Evolutionary conservation across 768 basidiomycete genomes (phyloP), one percentile per base, ranked within the genome.

Genomic region (Podaxis sp.): DNA sequence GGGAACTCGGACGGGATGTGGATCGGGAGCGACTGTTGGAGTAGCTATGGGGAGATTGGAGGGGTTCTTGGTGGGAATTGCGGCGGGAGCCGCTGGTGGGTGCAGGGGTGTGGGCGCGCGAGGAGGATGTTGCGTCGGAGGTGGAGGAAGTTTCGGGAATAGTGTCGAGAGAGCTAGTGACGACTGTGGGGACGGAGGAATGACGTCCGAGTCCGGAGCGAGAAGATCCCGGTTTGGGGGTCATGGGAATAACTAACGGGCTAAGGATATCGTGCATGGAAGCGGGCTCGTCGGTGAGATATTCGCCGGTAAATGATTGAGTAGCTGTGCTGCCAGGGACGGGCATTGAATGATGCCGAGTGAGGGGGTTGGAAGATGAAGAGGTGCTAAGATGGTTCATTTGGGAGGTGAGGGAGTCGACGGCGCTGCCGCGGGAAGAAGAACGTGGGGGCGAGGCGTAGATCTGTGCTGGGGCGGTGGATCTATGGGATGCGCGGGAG

Each of bases 221-320:
- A 59, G 56, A 50, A 52, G 63, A 55, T 24, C 22, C 36, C 24
- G 74, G 69, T 55, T 74, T 73, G 13, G 75, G 76, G 1, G 77
- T 77, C n/a, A 63, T 68, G 27, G 69, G 63, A 24, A 79, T 69
- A 40, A 80, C 69, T 49, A 83, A 69, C 0, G 82, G 82, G 61
- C 79, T 80, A n/a, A 83, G 78, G 51, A 80, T 76, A n/a, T 61
- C 59, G 9, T 19, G 24, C 36, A 60, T 52, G 63, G 73, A 76
- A 22, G 71, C 49, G 1, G 81, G 82, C 64, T 83, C 82, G 8
- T 82, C 81, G 15, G 79, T 78, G 40, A 82, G 27, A 52, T 65
- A 54, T 68, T 65, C 61, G 69, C 67, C 43, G 68, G 67, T 17
- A 70, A 69, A 54, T 53, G 66, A 57, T 66, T 60, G 58, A 9